Evolutionary conservation across 108 stramenopile species (phyloP), one percentile per base, ranked within the genome.

Genomic region (Bacterosira constricta): DNA sequence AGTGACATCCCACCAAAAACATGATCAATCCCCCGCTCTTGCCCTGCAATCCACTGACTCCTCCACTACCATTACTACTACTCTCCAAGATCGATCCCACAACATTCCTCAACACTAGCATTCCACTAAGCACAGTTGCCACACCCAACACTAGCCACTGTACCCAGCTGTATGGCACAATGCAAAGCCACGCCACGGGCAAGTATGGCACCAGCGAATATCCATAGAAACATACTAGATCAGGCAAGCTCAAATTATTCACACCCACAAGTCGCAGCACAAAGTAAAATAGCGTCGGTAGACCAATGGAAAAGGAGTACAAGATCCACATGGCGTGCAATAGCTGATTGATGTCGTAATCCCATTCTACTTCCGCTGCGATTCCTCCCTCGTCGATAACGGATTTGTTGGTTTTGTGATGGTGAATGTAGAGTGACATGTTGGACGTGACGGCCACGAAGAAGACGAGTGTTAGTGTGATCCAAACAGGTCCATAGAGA

Each of bases 401-500:
- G 4, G 21, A 42, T 0, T 59, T 47, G n/a, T 37, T 35, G 46
- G n/a, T 62, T 53, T 51, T 29, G 51, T 30, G 6, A 47, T 82
- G 80, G 45, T 85, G 70, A 17, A 85, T 29, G 53, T 82, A 85
- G 15, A 79, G 59, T 36, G 81, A 79, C 5, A 79, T 49, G 52
- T 85, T 85, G 38, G 84, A 82, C 1, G 84, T 82, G 46, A 94
- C 90, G 18, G 88, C 93, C 15, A 91, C 35, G 17, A 89, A 73
- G 65, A 94, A 91, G 10, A 90, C 83, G 11, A 94, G 77, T 3
- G 90, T 88, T 80, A 88, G 81, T 32, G 90, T 87, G 41, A 91
- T 86, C 93, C 93, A 94, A 46, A 89, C 60, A 13, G 93, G 93
- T 47, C 93, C 93, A 52, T 94, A 94, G 31, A 94, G 71, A 83